A percentile compares a stretch with the other conserved stretches of the same genome.
These are phyloP conservation scores for Solanum infundibuliforme DNA, from an alignment of 257 asterid species.

Conservation along the genomic window DNA sequence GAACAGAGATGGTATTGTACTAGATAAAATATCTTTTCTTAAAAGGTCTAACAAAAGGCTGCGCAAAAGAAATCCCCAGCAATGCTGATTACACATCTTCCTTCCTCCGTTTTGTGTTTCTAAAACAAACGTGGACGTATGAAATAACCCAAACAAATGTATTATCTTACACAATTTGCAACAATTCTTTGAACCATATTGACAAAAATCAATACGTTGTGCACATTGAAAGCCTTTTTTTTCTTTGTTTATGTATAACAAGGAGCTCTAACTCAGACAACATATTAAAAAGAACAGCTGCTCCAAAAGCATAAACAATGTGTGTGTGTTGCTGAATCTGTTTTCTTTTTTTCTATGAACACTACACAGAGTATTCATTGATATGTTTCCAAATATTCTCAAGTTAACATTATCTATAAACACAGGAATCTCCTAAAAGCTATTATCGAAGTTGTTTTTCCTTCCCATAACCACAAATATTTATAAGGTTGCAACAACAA, in stretches of 20 bases:
- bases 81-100: background rate
- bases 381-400: background rate
- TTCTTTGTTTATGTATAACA: background rate
- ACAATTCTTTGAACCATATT: background rate
- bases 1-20: background rate
- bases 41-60: background rate
- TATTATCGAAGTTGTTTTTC: background rate
- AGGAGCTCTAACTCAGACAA: background rate
- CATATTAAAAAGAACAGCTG: background rate
- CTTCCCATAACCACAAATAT: background rate
- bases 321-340: background rate
- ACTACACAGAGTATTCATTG: background rate
- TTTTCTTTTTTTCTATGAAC: background rate
- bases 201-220: background rate
- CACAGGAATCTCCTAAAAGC: background rate
- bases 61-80: background rate
- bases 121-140: background rate
- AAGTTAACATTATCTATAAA: background rate
- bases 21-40: background rate
- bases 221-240: background rate
- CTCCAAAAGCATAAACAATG: background rate
- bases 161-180: background rate
- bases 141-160: background rate
- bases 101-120: background rate
- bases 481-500: background rate